phyloP scores from a whole-genome alignment of 2,329 filamentous ascomycete species.

The Penicillium sp. region DNA sequence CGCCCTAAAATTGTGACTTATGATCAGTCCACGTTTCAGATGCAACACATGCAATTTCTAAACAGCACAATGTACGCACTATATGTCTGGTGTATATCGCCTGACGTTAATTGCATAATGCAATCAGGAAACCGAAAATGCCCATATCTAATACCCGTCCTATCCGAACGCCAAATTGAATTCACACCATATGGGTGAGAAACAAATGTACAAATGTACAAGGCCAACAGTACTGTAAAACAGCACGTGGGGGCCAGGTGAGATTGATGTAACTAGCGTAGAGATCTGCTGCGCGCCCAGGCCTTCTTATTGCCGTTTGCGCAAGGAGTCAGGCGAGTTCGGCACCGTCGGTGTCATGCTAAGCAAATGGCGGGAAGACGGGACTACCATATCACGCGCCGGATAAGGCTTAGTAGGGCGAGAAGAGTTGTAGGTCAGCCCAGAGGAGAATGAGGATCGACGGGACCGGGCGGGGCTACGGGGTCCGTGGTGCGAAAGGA shows the following conservation, averaged over 20 bases:
- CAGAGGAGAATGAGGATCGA: conserved; percentile 24
- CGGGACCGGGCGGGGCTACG: conserved; percentile 20
- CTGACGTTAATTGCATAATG: too few species aligned
- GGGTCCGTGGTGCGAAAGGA: conserved; percentile 2
- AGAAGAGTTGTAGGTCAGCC: conserved; percentile 4
- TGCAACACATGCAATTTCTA: background rate
- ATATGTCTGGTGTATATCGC: background rate
- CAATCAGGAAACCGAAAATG: background rate
- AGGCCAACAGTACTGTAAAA: background rate
- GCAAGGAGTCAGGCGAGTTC: conserved; percentile 17
- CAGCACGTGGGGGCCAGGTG: background rate
- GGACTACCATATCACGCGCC: conserved; percentile 22
- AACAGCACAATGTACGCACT: background rate
- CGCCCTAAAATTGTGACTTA: background rate
- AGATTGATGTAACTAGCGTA: background rate
- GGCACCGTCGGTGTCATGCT: conserved; percentile 25
- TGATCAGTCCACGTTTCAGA: background rate
- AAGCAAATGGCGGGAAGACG: conserved; percentile 25
- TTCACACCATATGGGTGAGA: background rate
- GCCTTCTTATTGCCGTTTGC: conserved; percentile 12
- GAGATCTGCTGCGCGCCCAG: background rate
- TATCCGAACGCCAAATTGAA: background rate
- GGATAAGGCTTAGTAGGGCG: conserved; percentile 19
- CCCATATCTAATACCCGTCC: background rate
- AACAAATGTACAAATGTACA: background rate